Evolutionary conservation across 805 yeast species (phyloP), one percentile per base, ranked within the genome.

Genomic region (Metschnikowia baotianmanensis): DNA sequence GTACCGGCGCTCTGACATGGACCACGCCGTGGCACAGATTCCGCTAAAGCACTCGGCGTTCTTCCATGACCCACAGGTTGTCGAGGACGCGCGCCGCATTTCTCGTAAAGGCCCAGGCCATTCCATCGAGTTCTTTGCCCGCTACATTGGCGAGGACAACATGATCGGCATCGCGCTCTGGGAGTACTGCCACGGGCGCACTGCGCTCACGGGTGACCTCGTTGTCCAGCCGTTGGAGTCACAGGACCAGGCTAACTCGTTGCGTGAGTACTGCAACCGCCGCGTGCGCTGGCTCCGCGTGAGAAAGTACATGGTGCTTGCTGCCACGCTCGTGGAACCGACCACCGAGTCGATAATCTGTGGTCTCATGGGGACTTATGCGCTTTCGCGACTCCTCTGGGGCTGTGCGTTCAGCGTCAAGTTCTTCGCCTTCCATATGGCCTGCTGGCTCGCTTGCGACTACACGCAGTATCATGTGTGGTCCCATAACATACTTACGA

Each of bases 71-170:
- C 42, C 44, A 0, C 43, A 51, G 6, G 68, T 69, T 21, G 53
- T 55, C 21, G 37, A 46, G 25, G 67, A 61, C 34, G 73, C 74
- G 4, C 43, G 46, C 26, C 35, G 50, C 10, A 55, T 52, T 28
- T 42, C 64, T 4, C 38, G 50, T 5, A 39, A 56, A 27, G 72
- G 73, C 7, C 57, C 64, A 1, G 72, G 73, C 9, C 63, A 66
- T 37, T 85, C 91, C 0, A 69, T 89, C 31, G 71, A 80, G 37
- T 77, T 79, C 42, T 88, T 89, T 59, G 80, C 95, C 6, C 69
- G 80, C 42, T 89, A 82, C 58, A 88, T 88, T 55, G 96, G 96
- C 5, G 96, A 88, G 58, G 96, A 88, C 59, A 88, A 88, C 59
- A 85, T 87, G 95, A 88, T 88, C 47, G 95, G 86, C 5, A 87